Evolutionary conservation across 225 moss, liverwort and hornwort genomes (phyloP).

Genomic region (Ulota crispa): DNA sequence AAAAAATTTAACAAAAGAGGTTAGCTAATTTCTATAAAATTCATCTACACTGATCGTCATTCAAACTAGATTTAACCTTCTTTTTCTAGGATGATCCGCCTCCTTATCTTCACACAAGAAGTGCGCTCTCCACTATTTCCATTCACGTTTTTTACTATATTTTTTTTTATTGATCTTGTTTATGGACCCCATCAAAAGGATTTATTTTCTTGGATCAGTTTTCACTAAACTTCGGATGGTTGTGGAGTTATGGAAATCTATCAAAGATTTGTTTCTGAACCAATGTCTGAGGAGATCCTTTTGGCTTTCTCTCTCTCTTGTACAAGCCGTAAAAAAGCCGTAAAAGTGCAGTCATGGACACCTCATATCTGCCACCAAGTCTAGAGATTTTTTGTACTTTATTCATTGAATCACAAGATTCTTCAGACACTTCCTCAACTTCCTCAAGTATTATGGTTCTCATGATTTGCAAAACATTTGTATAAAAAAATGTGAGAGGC

Average conservation of each 20-base stretch:
- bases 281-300: not conserved
- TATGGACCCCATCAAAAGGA: no score
- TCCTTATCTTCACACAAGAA: no score
- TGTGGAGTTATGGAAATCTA: not conserved
- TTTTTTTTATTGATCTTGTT: no score
- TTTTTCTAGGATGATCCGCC: no score
- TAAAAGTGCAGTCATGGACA: not conserved
- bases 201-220: not conserved
- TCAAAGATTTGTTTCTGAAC: not conserved
- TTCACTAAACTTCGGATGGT: not conserved
- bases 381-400: not conserved
- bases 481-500: no score
- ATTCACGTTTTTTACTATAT: no score
- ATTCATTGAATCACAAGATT: not conserved
- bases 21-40: no score
- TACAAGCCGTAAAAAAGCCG: constrained; percentile 17
- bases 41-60: no score
- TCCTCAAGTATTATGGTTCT: not conserved
- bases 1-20: no score
- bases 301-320: not conserved
- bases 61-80: no score
- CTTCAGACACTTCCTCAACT: not conserved
- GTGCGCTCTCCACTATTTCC: no score
- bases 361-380: not conserved
- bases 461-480: not conserved